These are phyloP conservation scores for Fusarium tanahbumbuense DNA, from an alignment of 2,329 filamentous ascomycete genomes.

Conservation along the genomic window DNA sequence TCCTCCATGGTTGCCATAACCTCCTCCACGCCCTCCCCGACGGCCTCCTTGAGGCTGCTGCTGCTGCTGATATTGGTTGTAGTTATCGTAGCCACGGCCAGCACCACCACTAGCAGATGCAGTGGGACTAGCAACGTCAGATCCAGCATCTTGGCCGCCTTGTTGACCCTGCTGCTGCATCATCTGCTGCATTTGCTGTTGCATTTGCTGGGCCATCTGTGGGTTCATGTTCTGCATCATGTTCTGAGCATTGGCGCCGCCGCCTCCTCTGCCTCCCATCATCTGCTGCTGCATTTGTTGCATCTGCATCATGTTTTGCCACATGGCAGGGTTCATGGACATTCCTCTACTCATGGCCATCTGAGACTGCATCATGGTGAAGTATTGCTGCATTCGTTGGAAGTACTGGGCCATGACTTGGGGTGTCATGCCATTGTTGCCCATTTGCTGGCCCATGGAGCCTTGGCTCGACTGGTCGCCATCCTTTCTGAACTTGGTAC, in stretches of 20 bases:
- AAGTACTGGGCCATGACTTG: constrained; percentile 99
- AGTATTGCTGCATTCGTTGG: constrained; percentile 98
- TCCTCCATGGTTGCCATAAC: constrained; percentile 45
- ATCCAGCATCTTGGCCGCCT: constrained; percentile 47
- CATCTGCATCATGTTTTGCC: constrained; percentile 82
- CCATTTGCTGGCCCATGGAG: constrained; percentile 58
- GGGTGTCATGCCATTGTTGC: constrained; percentile 80
- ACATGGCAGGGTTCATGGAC: constrained; percentile 80
- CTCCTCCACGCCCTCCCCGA: constrained; percentile 49
- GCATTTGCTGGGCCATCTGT: constrained; percentile 71
- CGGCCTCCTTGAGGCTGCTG: constrained; percentile 57
- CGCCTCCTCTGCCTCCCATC: constrained; percentile 58
- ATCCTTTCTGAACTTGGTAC: constrained; percentile 70
- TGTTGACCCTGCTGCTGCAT: constrained; percentile 55
- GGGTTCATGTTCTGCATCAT: constrained; percentile 60
- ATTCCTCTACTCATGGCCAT: constrained; percentile 85
- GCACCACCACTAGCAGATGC: constrained; percentile 42
- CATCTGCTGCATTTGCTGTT: constrained; percentile 60
- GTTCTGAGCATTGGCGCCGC: constrained; percentile 51
- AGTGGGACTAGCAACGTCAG: constrained; percentile 36
- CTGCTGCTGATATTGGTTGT: constrained; percentile 52
- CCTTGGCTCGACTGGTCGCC: constrained; percentile 57
- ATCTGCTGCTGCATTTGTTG: constrained; percentile 71
- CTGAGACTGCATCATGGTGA: constrained; percentile 93
- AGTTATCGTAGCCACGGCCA: constrained; percentile 48